Conservation (phyloP, 2,329 filamentous ascomycete genomes). For the Aspergillus tamarii region DNA sequence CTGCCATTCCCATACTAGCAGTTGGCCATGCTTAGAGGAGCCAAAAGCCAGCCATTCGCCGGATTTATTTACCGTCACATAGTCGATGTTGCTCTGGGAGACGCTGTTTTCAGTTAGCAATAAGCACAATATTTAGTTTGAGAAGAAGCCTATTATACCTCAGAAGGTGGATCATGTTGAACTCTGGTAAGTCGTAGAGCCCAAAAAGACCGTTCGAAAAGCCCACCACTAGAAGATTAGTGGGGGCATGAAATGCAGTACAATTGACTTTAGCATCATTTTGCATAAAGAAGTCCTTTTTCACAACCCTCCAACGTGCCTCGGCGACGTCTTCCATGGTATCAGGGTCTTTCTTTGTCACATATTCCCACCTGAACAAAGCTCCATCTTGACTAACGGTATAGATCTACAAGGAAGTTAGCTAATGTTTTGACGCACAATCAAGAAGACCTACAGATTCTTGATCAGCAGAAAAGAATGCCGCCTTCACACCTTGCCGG, state of each 20-base stretch:
- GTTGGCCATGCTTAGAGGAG: constrained; percentile 88
- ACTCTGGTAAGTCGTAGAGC: constrained; percentile 93
- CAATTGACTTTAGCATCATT: constrained; percentile 84
- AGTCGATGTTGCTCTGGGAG: constrained; percentile 95
- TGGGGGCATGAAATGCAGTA: constrained; percentile 82
- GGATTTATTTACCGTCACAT: constrained; percentile 88
- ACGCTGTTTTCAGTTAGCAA: constrained; percentile 64
- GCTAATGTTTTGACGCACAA: not conserved
- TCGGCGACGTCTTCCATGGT: constrained; percentile 65
- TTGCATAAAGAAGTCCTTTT: constrained; percentile 93
- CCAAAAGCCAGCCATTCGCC: constrained; percentile 98
- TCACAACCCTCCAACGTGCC: constrained; percentile 86
- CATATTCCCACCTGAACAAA: constrained; percentile 90
- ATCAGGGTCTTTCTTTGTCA: constrained; percentile 64
- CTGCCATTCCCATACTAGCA: constrained; percentile 99
- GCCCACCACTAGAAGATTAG: constrained; percentile 91
- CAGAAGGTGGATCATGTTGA: constrained; percentile 88
- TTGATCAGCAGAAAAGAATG: constrained; percentile 95
- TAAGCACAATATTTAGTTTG: not conserved
- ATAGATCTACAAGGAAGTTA: constrained; percentile 64
- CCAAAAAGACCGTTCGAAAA: constrained; percentile 95
- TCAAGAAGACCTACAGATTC: constrained; percentile 62
- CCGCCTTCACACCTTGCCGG: constrained; percentile 84
- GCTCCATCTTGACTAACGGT: constrained; percentile 98
- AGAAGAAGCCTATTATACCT: constrained; percentile 41